Conservation (phyloP, 2,329 filamentous ascomycete species). For the Colletotrichum caudatum region DNA sequence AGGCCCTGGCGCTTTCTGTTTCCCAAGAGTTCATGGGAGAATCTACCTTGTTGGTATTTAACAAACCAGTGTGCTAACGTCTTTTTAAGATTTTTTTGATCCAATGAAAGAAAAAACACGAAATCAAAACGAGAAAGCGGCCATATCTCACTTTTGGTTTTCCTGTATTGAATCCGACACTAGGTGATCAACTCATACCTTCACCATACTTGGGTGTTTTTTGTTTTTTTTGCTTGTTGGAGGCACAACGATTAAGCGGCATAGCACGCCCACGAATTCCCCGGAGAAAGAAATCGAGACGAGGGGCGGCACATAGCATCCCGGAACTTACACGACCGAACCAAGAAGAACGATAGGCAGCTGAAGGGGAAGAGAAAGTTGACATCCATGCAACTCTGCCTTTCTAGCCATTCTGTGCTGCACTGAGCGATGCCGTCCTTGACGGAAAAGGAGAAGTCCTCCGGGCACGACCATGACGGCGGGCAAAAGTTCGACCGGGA, state of each 20-base stretch:
- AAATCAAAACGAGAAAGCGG: background rate
- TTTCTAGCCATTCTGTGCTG: background rate
- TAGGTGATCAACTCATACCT: background rate
- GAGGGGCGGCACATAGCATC: background rate
- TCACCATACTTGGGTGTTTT: background rate
- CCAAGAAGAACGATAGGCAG: background rate
- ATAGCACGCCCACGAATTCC: background rate
- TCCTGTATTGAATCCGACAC: background rate
- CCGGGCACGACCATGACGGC: background rate
- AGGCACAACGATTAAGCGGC: background rate
- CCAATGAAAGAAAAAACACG: background rate
- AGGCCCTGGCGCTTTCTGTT: constrained; percentile 1
- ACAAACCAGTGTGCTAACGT: constrained; percentile 2
- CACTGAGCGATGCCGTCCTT: constrained; percentile 11
- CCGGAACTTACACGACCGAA: background rate
- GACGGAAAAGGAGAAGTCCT: constrained; percentile 25
- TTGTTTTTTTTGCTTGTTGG: background rate
- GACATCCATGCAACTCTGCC: constrained; percentile 8
- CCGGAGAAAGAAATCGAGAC: background rate
- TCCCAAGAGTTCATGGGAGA: background rate
- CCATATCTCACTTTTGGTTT: background rate
- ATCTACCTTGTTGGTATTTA: constrained; percentile 1
- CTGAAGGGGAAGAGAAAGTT: background rate
- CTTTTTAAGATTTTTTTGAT: background rate
- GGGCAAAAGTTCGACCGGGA: constrained; percentile 5